Evolutionary conservation across 192 early-diverging fungal genomes (phyloP).

Genomic region (Coemansia sp.): DNA sequence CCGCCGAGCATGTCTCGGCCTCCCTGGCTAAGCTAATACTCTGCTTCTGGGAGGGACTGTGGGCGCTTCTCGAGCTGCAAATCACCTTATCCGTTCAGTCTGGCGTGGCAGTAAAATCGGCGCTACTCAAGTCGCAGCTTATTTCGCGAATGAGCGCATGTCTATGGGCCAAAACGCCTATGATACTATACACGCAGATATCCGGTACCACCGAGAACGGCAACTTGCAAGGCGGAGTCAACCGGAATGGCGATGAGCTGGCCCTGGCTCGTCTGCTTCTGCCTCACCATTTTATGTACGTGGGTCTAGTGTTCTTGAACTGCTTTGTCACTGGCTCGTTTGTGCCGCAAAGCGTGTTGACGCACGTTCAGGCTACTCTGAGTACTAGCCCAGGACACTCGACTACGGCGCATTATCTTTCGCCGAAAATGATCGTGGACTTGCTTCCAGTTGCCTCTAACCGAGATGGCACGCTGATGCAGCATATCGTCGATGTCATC

Average conservation of each 20-base stretch:
- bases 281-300: constrained; percentile 39
- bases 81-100: neutral
- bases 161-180: constrained; percentile 13
- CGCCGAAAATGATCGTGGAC: neutral
- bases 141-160: constrained; percentile 28
- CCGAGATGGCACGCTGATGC: constrained; percentile 1
- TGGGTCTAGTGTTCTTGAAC: constrained; percentile 24
- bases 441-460: neutral
- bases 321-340: constrained; percentile 9
- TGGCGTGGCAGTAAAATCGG: neutral
- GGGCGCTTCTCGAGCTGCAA: constrained; percentile 1
- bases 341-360: constrained; percentile 17
- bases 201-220: neutral
- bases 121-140: constrained; percentile 14
- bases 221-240: neutral
- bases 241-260: constrained; percentile 11
- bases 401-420: neutral
- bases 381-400: neutral
- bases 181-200: constrained; percentile 15
- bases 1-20: constrained; percentile 22
- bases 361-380: constrained; percentile 14
- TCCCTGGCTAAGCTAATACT: constrained; percentile 24
- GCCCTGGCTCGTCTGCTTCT: constrained; percentile 20
- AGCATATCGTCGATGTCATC: constrained; percentile 14
- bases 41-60: constrained; percentile 34